Conservation (phyloP, 495 filamentous ascomycete species). For the Penicillium desertorum region DNA sequence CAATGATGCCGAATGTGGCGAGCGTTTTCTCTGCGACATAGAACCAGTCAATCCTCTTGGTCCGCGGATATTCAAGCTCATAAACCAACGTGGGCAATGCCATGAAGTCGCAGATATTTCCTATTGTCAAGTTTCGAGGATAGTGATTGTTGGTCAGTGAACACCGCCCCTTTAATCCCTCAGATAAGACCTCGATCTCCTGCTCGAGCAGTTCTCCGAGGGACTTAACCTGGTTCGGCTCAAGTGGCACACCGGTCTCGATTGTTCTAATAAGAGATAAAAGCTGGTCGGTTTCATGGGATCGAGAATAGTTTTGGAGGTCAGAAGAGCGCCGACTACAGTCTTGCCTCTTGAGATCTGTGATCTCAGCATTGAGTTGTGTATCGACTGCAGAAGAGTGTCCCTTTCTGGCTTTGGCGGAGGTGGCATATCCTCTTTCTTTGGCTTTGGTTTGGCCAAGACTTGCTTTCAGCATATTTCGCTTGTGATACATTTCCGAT, state of each 20-base stretch:
- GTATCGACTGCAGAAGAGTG: background rate
- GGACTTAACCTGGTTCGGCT: slow-evolving; percentile 56
- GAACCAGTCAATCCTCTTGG: slow-evolving; percentile 63
- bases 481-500: slow-evolving; percentile 55
- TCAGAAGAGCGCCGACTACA: slow-evolving; percentile 6
- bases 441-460: slow-evolving; percentile 29
- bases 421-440: slow-evolving; percentile 1
- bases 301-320: slow-evolving; percentile 8
- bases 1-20: slow-evolving; percentile 62
- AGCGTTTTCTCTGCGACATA: slow-evolving; percentile 69
- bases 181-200: slow-evolving; percentile 60
- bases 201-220: slow-evolving; percentile 59
- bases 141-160: slow-evolving; percentile 46
- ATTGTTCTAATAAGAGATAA: slow-evolving; percentile 55
- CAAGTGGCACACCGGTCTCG: slow-evolving; percentile 54
- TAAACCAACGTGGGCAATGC: slow-evolving; percentile 73
- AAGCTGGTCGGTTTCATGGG: slow-evolving; percentile 41
- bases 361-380: slow-evolving; percentile 10
- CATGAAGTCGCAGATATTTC: slow-evolving; percentile 69
- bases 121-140: slow-evolving; percentile 64
- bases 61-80: slow-evolving; percentile 73
- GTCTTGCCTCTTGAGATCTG: slow-evolving; percentile 5
- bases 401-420: background rate
- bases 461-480: slow-evolving; percentile 43
- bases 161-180: slow-evolving; percentile 61